These are phyloP conservation scores for Plasmodium billcollinsi DNA, from an alignment of 169 alveolate species.

Conservation along the genomic window DNA sequence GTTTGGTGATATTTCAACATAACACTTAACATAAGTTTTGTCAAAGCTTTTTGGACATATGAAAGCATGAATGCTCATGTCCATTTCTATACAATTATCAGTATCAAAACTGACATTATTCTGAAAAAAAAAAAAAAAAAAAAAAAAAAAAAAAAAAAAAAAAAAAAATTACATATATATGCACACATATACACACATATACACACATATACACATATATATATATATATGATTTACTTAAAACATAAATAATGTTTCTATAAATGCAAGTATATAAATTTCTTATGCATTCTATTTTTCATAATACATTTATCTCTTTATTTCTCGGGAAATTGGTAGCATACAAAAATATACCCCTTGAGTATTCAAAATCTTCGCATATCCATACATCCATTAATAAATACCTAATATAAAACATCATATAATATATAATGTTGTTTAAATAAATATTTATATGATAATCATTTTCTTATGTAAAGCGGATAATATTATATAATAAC, in stretches of 20 bases:
- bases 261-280: too few species aligned
- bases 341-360: constrained; percentile 61
- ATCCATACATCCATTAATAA: constrained; percentile 55
- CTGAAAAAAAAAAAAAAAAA: constrained; percentile 9
- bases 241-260: too few species aligned
- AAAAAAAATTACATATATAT: not conserved
- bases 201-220: too few species aligned
- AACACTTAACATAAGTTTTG: constrained; percentile 39
- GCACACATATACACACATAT: not conserved
- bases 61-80: constrained; percentile 48
- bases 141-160: too few species aligned
- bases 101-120: constrained; percentile 17
- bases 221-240: too few species aligned
- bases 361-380: constrained; percentile 58
- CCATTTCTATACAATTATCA: constrained; percentile 44
- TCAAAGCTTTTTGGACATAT: constrained; percentile 17
- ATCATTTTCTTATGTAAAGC: too few species aligned
- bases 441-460: too few species aligned
- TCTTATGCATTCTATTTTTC: not conserved
- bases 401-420: constrained; percentile 6
- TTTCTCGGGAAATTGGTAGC: constrained; percentile 28
- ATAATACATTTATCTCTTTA: constrained; percentile 21
- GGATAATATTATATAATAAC: not conserved
- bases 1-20: constrained; percentile 65
- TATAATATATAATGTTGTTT: too few species aligned